Conservation (phyloP, 1,284 basidiomycete species). For the Naganishia albida region DNA sequence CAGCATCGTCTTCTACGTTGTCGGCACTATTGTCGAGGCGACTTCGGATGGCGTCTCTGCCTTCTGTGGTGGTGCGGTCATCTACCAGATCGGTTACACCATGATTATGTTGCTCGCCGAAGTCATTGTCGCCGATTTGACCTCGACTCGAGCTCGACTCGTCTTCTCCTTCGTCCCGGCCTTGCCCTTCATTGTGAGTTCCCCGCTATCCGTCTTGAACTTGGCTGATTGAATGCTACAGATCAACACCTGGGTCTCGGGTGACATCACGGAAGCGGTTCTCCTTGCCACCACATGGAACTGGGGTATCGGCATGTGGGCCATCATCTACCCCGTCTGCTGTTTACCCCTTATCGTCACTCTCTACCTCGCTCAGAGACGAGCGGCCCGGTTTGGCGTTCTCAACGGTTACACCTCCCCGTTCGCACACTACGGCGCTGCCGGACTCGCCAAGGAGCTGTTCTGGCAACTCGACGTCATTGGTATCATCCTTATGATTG, state of each 20-base stretch:
- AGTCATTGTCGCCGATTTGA: slow-evolving; percentile 55
- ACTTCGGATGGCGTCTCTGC: slow-evolving; percentile 42
- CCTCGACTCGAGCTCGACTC: slow-evolving; percentile 53
- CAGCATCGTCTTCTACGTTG: slow-evolving; percentile 49
- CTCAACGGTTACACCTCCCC: slow-evolving; percentile 46
- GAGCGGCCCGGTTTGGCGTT: slow-evolving; percentile 42
- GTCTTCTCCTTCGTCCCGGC: slow-evolving; percentile 55
- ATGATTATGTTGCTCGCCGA: slow-evolving; percentile 49
- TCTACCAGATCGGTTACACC: slow-evolving; percentile 50
- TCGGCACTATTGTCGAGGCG: slow-evolving; percentile 53
- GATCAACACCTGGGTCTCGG: slow-evolving; percentile 54
- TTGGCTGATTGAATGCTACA: not conserved
- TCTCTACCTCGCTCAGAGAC: slow-evolving; percentile 44
- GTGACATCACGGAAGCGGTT: slow-evolving; percentile 47
- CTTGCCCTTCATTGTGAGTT: slow-evolving; percentile 48
- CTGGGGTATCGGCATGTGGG: slow-evolving; percentile 51
- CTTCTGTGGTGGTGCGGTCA: slow-evolving; percentile 51
- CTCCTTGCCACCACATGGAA: slow-evolving; percentile 49
- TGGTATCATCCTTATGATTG: slow-evolving; percentile 51
- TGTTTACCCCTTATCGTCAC: slow-evolving; percentile 47
- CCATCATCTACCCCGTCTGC: slow-evolving; percentile 54
- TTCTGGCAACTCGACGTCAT: slow-evolving; percentile 55
- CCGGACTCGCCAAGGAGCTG: slow-evolving; percentile 43
- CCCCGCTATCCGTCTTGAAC: not conserved
- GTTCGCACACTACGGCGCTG: slow-evolving; percentile 37